phyloP scores from a whole-genome alignment of 441 rosid genomes.

The Bocquillonia castaneifolia region DNA sequence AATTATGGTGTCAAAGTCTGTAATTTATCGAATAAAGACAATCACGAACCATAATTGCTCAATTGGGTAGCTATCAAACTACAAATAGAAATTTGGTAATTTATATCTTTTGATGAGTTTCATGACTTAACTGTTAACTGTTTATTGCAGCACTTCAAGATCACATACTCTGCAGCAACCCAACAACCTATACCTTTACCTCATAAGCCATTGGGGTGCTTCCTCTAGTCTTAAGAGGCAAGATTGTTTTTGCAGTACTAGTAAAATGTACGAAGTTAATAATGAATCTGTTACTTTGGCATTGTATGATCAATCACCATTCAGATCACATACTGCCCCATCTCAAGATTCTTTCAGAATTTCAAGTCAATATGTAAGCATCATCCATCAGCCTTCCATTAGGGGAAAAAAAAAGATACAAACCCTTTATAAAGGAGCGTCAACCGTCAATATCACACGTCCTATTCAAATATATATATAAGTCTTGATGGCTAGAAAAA shows the following conservation, averaged over 20 bases:
- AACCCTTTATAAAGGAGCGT: no score
- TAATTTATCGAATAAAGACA: slow-evolving; percentile 22
- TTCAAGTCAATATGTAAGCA: background rate
- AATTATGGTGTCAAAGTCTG: slow-evolving; percentile 13
- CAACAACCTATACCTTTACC: no score
- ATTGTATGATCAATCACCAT: no score
- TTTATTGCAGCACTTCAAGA: background rate
- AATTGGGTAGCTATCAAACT: background rate
- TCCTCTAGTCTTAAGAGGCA: no score
- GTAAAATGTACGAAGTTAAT: no score
- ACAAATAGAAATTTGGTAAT: background rate
- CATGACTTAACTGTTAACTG: background rate
- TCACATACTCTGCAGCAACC: no score
- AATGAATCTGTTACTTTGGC: no score
- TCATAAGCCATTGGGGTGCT: no score
- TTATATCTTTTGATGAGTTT: background rate
- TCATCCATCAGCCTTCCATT: background rate
- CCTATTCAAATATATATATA: background rate
- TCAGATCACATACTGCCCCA: background rate
- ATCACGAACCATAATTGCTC: slow-evolving; percentile 8
- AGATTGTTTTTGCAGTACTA: no score
- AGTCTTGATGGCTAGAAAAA: background rate
- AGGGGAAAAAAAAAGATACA: no score
- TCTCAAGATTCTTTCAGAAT: background rate
- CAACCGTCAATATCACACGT: background rate